phyloP scores from a whole-genome alignment of 2,329 filamentous ascomycete genomes.

The Aspergillus fructus region DNA sequence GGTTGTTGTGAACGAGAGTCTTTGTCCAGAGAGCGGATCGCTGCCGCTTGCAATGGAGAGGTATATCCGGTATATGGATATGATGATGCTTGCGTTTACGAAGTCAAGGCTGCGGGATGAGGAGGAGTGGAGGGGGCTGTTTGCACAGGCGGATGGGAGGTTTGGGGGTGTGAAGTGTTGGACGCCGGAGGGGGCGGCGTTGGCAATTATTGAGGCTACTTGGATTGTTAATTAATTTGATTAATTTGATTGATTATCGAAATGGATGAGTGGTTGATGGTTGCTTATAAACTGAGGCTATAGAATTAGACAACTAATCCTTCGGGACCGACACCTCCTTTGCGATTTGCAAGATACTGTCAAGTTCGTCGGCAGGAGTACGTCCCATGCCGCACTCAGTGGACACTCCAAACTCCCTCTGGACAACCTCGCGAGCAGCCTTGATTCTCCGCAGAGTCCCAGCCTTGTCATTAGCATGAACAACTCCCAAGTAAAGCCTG shows the following conservation, averaged over 20 bases:
- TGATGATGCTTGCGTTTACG: not conserved
- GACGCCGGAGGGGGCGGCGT: not conserved
- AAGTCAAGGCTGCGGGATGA: not conserved
- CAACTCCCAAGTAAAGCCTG: constrained; percentile 40
- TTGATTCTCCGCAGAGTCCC: constrained; percentile 40
- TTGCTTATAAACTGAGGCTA: no score
- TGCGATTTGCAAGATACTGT: constrained; percentile 52
- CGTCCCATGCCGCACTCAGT: constrained; percentile 43
- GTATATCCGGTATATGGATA: not conserved
- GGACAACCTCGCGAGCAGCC: constrained; percentile 31
- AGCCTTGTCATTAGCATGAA: constrained; percentile 40
- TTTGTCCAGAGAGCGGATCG: not conserved
- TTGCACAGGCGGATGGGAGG: not conserved
- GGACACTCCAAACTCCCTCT: constrained; percentile 37
- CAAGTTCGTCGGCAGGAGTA: constrained; percentile 21
- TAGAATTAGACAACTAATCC: no score
- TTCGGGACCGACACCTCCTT: not conserved
- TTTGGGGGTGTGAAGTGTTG: not conserved
- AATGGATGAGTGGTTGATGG: no score
- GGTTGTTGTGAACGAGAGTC: not conserved
- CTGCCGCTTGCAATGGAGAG: not conserved
- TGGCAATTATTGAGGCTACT: no score
- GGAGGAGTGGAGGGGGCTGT: not conserved
- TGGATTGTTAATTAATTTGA: no score
- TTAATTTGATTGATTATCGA: no score